Base-by-base conservation (phyloP, 2,329 filamentous ascomycete genomes). In the Monilinia laxa region DNA sequence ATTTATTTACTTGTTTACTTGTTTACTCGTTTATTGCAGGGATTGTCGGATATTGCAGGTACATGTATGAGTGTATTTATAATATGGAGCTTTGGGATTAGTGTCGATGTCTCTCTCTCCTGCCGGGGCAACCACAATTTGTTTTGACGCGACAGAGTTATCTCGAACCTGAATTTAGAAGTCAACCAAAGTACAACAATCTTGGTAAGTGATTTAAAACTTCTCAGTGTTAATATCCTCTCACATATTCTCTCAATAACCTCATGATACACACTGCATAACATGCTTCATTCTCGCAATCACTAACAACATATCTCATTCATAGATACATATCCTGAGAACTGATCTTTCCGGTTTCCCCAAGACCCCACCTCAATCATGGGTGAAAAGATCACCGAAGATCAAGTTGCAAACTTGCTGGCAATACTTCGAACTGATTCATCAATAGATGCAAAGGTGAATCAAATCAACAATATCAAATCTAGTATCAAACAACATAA, bases 401-500 rank as follows among this genome's bases (percentile, higher is more conserved):
- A 84, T 76, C 84, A 86, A 80, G 84, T 86, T 77, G 78, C 80
- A 64, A 81, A 84, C 79, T 79, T 87, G 70, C 74, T 81, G 70
- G 78, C 79, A 56, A 78, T 86, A 68, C 78, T 87, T 65, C 81
- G 80, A 77, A 84, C 86, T 72, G 90, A 91, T 73, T 83, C 85
- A 49, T 83, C 87, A 59, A 81, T 91, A 73, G 90, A 93, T 74
- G 79, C 83, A 62, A 93, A 93, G 76, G 84, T 92, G 70, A 82
- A 86, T 70, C 84, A 86, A 64, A 86, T 97, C 73, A 91, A 87
- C 68, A 83, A 82, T 74, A 82, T 93, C 79, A 96, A 97, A 80
- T 93, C 91, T 54, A 86, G 88, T 77, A 97, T 97, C 82, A 97
- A 97, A 79, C 93, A 96, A 78, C 90, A 91, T 77, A 93, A 93